Evolutionary conservation across 75 land plant species (phyloP).

Genomic region (Azolla pinnata): DNA sequence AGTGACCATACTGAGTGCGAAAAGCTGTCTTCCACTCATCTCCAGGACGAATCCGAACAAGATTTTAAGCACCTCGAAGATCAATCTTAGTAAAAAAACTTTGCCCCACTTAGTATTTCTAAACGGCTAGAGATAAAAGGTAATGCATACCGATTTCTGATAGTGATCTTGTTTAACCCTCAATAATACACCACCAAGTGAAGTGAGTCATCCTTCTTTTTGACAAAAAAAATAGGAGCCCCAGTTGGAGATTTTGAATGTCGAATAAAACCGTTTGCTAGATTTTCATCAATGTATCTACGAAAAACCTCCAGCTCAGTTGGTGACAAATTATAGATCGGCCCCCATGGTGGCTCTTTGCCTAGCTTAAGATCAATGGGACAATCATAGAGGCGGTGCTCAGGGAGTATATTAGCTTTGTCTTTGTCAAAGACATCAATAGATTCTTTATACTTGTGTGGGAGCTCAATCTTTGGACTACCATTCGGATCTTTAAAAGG

Average conservation of each 20-base stretch:
- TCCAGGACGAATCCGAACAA: not conserved
- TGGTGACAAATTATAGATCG: constrained; percentile 19
- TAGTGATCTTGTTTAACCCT: constrained; percentile 15
- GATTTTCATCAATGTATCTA: constrained; percentile 17
- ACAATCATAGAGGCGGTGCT: constrained; percentile 16
- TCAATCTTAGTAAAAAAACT: constrained; percentile 13
- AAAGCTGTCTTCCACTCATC: constrained; percentile 10
- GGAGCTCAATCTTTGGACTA: constrained; percentile 1
- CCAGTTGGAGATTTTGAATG: constrained; percentile 18
- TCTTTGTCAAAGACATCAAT: constrained; percentile 13
- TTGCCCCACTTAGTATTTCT: constrained; percentile 5
- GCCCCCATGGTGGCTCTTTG: constrained; percentile 14
- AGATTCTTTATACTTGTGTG: constrained; percentile 12
- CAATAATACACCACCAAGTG: constrained; percentile 16
- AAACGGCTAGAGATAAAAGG: constrained; percentile 15
- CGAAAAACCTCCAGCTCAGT: constrained; percentile 11
- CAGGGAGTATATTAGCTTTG: constrained; percentile 15
- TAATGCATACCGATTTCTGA: constrained; percentile 10
- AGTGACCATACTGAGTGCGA: not conserved
- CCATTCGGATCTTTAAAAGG: not conserved
- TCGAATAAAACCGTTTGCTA: constrained; percentile 17
- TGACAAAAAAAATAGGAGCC: constrained; percentile 16
- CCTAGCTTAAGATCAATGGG: constrained; percentile 12
- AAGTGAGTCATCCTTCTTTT: constrained; percentile 19
- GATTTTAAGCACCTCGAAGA: constrained; percentile 1